Evolutionary conservation across 2,329 filamentous ascomycete species (phyloP).

Genomic region (Drechslerella stenobrocha): DNA sequence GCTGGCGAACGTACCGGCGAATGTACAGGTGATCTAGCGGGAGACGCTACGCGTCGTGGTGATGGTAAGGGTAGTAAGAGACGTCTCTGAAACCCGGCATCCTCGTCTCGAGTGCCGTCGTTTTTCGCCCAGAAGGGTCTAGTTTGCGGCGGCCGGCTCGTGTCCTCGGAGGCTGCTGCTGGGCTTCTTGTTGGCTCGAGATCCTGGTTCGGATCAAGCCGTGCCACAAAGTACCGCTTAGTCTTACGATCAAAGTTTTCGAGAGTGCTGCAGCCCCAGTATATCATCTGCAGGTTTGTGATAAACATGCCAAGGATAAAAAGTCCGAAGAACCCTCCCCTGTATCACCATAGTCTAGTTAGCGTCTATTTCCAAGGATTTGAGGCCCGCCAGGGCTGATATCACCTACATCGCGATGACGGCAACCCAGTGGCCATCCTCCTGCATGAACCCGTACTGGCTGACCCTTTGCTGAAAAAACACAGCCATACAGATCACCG

Average conservation of each 20-base stretch:
- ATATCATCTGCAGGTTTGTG: constrained; percentile 40
- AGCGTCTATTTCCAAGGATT: too few species aligned
- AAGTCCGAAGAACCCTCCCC: constrained; percentile 44
- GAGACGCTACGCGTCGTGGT: constrained; percentile 24
- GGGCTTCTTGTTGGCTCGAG: constrained; percentile 17
- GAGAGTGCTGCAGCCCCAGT: constrained; percentile 39
- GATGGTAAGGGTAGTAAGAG: constrained; percentile 27
- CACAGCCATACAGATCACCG: constrained; percentile 25
- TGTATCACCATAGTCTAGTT: too few species aligned
- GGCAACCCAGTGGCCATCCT: constrained; percentile 43
- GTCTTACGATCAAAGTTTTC: constrained; percentile 48
- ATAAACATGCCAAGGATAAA: constrained; percentile 45
- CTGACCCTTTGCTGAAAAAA: constrained; percentile 36
- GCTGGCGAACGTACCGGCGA: constrained; percentile 14
- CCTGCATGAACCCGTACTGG: constrained; percentile 18
- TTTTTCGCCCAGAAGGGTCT: constrained; percentile 43
- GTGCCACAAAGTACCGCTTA: constrained; percentile 43
- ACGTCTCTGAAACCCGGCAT: constrained; percentile 38
- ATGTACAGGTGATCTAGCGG: constrained; percentile 12
- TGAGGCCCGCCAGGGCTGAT: too few species aligned
- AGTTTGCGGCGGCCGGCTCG: constrained; percentile 13
- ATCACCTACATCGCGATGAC: constrained; percentile 32
- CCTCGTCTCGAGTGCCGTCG: constrained; percentile 31
- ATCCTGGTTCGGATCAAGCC: constrained; percentile 38
- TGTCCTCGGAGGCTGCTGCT: constrained; percentile 24